Evolutionary conservation across 495 filamentous ascomycete species (phyloP).

Genomic region (Neurospora pannonica): DNA sequence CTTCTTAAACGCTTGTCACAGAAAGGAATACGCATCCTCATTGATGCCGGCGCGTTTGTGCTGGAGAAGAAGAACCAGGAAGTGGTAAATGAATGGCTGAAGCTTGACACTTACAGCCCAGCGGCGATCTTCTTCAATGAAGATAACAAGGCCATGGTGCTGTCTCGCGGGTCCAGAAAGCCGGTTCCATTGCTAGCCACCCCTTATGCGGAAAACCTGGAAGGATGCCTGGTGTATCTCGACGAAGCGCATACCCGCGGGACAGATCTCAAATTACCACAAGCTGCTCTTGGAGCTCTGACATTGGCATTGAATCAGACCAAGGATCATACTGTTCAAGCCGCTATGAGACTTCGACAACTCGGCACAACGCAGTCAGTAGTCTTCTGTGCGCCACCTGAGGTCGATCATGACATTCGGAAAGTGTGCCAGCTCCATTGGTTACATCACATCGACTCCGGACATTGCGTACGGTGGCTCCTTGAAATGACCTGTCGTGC

Average conservation of each 20-base stretch:
- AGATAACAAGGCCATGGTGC: slow-evolving; percentile 32
- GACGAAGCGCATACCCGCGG: slow-evolving; percentile 42
- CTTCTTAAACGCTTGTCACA: slow-evolving; percentile 22
- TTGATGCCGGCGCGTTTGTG: slow-evolving; percentile 44
- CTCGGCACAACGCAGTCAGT: slow-evolving; percentile 20
- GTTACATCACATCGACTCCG: slow-evolving; percentile 22
- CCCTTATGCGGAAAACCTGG: slow-evolving; percentile 31
- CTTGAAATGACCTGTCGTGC: slow-evolving; percentile 48
- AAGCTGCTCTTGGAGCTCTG: slow-evolving; percentile 29
- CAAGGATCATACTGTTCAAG: slow-evolving; percentile 42
- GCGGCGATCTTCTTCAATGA: slow-evolving; percentile 24
- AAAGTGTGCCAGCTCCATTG: slow-evolving; percentile 17
- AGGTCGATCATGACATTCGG: slow-evolving; percentile 37
- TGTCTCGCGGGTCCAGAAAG: slow-evolving; percentile 15
- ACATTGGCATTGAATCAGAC: slow-evolving; percentile 38
- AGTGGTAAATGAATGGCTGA: slow-evolving; percentile 40
- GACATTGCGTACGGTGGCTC: slow-evolving; percentile 47
- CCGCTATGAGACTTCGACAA: slow-evolving; percentile 17
- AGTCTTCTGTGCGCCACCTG: slow-evolving; percentile 26
- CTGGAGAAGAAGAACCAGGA: slow-evolving; percentile 33
- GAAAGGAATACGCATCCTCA: slow-evolving; percentile 29
- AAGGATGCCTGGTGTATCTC: slow-evolving; percentile 34
- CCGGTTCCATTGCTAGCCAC: slow-evolving; percentile 25
- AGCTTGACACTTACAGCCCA: slow-evolving; percentile 20
- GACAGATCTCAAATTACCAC: slow-evolving; percentile 38